These are phyloP conservation scores for Erodium trifolium DNA, from an alignment of 441 rosid species.

Conservation along the genomic window DNA sequence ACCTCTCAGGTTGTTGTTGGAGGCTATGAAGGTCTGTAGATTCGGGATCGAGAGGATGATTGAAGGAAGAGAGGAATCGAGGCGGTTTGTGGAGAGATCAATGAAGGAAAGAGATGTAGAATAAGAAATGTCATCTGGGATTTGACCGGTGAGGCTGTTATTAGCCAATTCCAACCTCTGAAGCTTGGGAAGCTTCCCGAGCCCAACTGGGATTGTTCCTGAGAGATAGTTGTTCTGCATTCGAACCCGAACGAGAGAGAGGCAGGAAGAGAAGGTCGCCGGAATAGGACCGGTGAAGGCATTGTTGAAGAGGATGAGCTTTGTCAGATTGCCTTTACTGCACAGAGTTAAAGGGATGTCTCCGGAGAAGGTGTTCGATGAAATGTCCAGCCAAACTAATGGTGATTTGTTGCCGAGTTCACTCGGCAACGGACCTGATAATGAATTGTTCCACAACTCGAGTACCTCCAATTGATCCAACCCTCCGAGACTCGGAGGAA, in stretches of 20 bases:
- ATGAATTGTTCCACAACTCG: slow-evolving; percentile 83
- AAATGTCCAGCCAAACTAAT: slow-evolving; percentile 69
- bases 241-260: slow-evolving; percentile 64
- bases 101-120: slow-evolving; percentile 74
- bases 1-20: slow-evolving; percentile 51
- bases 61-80: slow-evolving; percentile 58
- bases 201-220: slow-evolving; percentile 65
- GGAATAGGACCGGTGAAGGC: slow-evolving; percentile 74
- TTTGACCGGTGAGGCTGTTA: slow-evolving; percentile 58
- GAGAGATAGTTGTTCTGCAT: slow-evolving; percentile 72
- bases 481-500: slow-evolving; percentile 44
- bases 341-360: slow-evolving; percentile 60
- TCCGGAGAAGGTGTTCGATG: slow-evolving; percentile 72
- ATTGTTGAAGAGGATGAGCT: slow-evolving; percentile 85
- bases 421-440: slow-evolving; percentile 57
- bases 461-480: slow-evolving; percentile 46
- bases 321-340: slow-evolving; percentile 62
- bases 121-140: slow-evolving; percentile 56
- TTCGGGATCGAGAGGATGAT: slow-evolving; percentile 64
- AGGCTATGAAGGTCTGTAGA: slow-evolving; percentile 53
- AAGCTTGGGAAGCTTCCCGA: slow-evolving; percentile 68
- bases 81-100: slow-evolving; percentile 60
- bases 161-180: slow-evolving; percentile 67
- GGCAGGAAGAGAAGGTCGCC: slow-evolving; percentile 39
- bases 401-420: slow-evolving; percentile 69